Percentiles rank a stretch among this genome's conserved stretches.
These are phyloP conservation scores for Marsdenia floribunda DNA, from an alignment of 257 asterid genomes.

Conservation along the genomic window DNA sequence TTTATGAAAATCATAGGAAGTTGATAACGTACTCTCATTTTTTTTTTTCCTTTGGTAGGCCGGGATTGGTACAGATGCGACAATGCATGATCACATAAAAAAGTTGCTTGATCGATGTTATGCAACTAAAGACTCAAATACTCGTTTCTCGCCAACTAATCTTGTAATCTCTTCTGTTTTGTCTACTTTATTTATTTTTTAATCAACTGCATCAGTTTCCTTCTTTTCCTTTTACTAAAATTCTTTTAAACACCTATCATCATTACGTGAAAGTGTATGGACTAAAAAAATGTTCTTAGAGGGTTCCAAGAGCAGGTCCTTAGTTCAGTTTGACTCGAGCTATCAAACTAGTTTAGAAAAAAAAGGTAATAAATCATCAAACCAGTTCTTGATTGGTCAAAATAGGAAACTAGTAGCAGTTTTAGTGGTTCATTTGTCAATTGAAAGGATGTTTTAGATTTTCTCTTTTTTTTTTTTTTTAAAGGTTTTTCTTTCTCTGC, in stretches of 20 bases:
- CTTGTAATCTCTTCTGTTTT: conserved; percentile 44
- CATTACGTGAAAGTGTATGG: not conserved
- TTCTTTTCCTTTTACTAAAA: not conserved
- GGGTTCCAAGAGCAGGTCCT: too few species aligned
- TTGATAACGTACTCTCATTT: conserved; percentile 11
- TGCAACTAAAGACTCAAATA: conserved; percentile 77
- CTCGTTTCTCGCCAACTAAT: conserved; percentile 84
- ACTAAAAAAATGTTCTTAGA: not conserved
- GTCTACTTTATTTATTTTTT: conserved; percentile 7
- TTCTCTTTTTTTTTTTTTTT: too few species aligned
- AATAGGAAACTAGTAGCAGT: too few species aligned
- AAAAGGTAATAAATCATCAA: too few species aligned
- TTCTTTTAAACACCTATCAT: not conserved
- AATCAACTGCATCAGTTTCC: not conserved
- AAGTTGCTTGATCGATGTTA: conserved; percentile 95
- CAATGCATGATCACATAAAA: conserved; percentile 98
- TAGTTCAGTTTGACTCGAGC: too few species aligned
- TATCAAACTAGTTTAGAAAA: too few species aligned
- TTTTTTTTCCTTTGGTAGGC: conserved; percentile 41
- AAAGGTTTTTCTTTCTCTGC: too few species aligned
- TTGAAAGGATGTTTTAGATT: too few species aligned
- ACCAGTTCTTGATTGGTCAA: too few species aligned
- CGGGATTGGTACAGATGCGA: conserved; percentile 96
- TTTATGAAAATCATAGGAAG: not conserved
- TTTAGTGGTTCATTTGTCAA: too few species aligned